Evolutionary conservation across 2,329 filamentous ascomycete genomes (phyloP), one percentile per base, ranked within the genome.

Genomic region (Nemania sp.): DNA sequence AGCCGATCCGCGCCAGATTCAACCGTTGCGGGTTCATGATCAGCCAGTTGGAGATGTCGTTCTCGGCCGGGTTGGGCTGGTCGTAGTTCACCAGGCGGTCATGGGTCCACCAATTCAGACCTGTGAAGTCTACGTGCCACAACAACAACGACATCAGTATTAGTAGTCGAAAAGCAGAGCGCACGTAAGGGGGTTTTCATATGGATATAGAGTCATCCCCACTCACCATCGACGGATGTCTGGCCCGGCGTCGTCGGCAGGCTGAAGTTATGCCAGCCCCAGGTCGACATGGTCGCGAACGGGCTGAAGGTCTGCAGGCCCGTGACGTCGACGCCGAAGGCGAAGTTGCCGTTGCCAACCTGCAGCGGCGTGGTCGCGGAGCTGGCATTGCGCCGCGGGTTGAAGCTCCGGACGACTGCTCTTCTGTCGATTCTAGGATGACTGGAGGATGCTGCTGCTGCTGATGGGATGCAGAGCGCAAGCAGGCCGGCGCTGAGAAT

Each of bases 361-460:
- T 78, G 76, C 31, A 84, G 67, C 0, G 80, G 80, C 8, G 80
- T 83, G 17, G 75, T 75, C 14, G 68, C 61, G 3, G 78, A 78
- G 52, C 74, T 79, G 34, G 70, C 71, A 66, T 74, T 79, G 15
- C 79, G 75, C 40, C 63, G 69, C 28, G 78, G 73, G 51, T 79
- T 81, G 66, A 78, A 80, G 7, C 63, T 63, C 48, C 63, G 69
- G 20, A 76, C 69, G 3, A 75, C 64, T 30, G 64, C 64, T 15
- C 61, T 65, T 41, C 72, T 68, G 30, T 67, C 61, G 51, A 73
- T 71, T 33, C 36, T 33, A 34, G 34, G 9, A 1, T 28, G 20
- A n/a, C 39, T 44, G 11, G 60, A 60, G 26, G 51, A 33, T n/a
- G 49, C 55, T 3, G 2, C 20, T 1, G 51, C 30, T n/a, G 49